These are phyloP conservation scores for Tulasnella sp. DNA, from an alignment of 768 basidiomycete species.

Conservation along the genomic window DNA sequence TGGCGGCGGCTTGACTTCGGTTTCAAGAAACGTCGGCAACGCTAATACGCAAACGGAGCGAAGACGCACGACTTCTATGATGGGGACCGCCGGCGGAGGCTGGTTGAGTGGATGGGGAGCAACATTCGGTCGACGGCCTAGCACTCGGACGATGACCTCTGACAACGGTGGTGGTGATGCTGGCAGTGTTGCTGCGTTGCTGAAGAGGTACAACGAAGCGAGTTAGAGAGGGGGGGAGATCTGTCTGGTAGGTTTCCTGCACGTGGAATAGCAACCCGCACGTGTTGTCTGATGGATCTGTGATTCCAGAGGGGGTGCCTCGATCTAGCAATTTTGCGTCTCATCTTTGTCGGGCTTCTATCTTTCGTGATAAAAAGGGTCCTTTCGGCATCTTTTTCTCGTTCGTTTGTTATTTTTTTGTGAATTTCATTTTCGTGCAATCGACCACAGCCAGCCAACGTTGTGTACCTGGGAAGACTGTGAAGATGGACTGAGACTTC, in stretches of 20 bases:
- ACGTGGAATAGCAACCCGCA: background rate
- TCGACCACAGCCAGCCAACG: background rate
- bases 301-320: background rate
- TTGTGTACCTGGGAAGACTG: background rate
- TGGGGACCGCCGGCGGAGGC: background rate
- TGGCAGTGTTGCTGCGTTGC: background rate
- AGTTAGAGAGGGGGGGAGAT: background rate
- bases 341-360: background rate
- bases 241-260: background rate
- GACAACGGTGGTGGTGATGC: background rate
- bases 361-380: background rate
- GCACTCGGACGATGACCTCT: background rate
- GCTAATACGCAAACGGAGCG: slow-evolving; percentile 7
- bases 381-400: background rate
- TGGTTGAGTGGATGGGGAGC: background rate
- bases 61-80: background rate
- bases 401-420: background rate
- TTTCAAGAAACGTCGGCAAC: slow-evolving; percentile 1
- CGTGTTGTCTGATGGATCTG: slow-evolving; percentile 1
- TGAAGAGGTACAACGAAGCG: background rate
- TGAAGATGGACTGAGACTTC: slow-evolving; percentile 6
- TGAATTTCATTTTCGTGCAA: background rate
- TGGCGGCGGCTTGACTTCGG: slow-evolving; percentile 3
- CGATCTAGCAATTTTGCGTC: slow-evolving; percentile 1
- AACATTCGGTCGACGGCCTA: background rate